Evolutionary conservation across 768 basidiomycete genomes (phyloP), one percentile per base, ranked within the genome.

Genomic region (Phallus indusiatus): DNA sequence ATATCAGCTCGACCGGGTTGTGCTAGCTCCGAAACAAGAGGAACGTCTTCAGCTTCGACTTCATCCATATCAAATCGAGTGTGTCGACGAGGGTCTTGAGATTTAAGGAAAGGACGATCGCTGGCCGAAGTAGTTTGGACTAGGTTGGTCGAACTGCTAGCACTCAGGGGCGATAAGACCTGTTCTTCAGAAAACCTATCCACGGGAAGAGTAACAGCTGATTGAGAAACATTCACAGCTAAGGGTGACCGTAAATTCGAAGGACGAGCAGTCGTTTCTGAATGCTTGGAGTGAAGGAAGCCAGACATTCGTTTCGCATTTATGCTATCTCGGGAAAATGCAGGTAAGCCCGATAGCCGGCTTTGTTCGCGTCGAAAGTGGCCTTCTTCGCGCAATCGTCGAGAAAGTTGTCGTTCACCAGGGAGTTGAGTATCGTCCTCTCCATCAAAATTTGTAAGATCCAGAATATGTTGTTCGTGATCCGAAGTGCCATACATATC

Each of bases 391-490:
- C 76, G 77, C 34, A 90, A 70, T 33, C 69, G 71, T 28, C 71
- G 67, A 54, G 77, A 83, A 22, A 90, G 71, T 60, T 72, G 69
- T 9, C 67, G 72, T 64, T 89, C 87, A 8, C 79, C 84, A 1
- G 81, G 81, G 18, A 81, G 68, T 16, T 74, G 70, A 14, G 78
- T 72, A 60, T 86, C 81, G 47, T 84, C 74, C 62, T 91, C 88
- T 22, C 87, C 88, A 61, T 90, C 86, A 65, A 88, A 91, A 65
- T 88, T 85, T 5, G 87, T 87, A 60, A 86, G 71, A 63, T 90
- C 86, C 5, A 86, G 70, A 1, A 80, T 75, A 55, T 81, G 77
- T 47, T 75, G 74, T 60, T 79, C 77, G 57, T 77, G 76, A 3
- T 73, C 71, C 1, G 72, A 64, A 50, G 67, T 67, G 24, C 77